phyloP scores from a whole-genome alignment of 441 rosid species.

The Pelargonium citronellum region DNA sequence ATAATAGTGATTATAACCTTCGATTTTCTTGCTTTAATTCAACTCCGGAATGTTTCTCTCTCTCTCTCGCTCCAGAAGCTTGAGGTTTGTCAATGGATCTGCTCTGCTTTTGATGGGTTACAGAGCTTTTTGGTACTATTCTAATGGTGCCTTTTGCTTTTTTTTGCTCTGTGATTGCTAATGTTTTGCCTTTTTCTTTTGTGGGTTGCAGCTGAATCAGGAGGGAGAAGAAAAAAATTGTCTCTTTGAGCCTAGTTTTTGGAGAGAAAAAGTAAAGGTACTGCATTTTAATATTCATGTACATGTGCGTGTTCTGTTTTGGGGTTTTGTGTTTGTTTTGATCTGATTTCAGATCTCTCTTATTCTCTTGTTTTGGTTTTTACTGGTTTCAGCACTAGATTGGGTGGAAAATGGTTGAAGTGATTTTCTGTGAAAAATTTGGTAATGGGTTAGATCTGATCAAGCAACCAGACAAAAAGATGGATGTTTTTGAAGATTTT shows the following conservation, averaged over 20 bases:
- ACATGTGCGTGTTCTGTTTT: background rate
- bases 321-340: constrained; percentile 7
- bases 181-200: constrained; percentile 1
- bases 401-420: background rate
- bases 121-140: background rate
- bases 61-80: background rate
- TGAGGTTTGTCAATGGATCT: background rate
- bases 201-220: constrained; percentile 8
- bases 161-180: background rate
- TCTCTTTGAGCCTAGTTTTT: background rate
- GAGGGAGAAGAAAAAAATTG: background rate
- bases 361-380: background rate
- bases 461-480: constrained; percentile 1
- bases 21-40: constrained; percentile 4
- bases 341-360: constrained; percentile 4
- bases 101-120: background rate
- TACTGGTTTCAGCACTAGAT: background rate
- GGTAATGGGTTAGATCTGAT: constrained; percentile 1
- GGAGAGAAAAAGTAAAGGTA: too few species aligned
- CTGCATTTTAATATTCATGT: background rate
- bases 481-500: constrained; percentile 1
- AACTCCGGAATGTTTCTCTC: background rate
- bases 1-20: background rate
- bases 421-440: background rate
- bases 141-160: background rate